These are phyloP conservation scores for Orbilia quercus DNA, from an alignment of 2,329 filamentous ascomycete species.

Conservation along the genomic window DNA sequence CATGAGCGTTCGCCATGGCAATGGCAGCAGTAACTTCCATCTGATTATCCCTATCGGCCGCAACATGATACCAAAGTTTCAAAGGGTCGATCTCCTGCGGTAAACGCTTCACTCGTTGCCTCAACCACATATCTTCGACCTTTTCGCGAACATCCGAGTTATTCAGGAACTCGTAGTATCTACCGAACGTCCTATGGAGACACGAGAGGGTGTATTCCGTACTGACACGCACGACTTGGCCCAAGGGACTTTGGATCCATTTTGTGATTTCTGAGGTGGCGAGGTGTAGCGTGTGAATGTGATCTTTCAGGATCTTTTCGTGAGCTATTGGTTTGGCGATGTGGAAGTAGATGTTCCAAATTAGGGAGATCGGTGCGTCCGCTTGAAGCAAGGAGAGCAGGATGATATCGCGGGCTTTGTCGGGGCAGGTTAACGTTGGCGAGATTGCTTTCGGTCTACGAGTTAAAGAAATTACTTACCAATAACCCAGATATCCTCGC, in stretches of 20 bases:
- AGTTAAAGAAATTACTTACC: not conserved
- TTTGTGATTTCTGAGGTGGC: not conserved
- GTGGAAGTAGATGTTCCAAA: slow-evolving; percentile 5
- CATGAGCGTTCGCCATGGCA: not conserved
- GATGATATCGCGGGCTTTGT: slow-evolving; percentile 7
- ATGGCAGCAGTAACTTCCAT: not conserved
- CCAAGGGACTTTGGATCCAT: not conserved
- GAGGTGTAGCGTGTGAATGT: slow-evolving; percentile 1
- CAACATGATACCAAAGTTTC: not conserved
- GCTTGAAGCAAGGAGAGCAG: not conserved
- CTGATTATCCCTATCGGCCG: not conserved
- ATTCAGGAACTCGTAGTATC: slow-evolving; percentile 7
- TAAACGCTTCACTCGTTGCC: not conserved
- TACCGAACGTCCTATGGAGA: slow-evolving; percentile 1
- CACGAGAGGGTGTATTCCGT: not conserved
- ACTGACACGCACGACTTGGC: slow-evolving; percentile 7
- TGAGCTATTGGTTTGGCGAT: not conserved
- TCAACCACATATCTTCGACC: not conserved
- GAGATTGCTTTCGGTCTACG: too few relatives aligned
- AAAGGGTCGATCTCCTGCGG: not conserved
- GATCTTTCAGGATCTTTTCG: not conserved
- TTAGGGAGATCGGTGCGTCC: not conserved
- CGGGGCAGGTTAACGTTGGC: not conserved
- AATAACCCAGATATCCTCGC: slow-evolving; percentile 10
- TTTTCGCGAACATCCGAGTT: not conserved